Conservation (phyloP, 2,329 filamentous ascomycete species). For the Aspergillus persii region DNA sequence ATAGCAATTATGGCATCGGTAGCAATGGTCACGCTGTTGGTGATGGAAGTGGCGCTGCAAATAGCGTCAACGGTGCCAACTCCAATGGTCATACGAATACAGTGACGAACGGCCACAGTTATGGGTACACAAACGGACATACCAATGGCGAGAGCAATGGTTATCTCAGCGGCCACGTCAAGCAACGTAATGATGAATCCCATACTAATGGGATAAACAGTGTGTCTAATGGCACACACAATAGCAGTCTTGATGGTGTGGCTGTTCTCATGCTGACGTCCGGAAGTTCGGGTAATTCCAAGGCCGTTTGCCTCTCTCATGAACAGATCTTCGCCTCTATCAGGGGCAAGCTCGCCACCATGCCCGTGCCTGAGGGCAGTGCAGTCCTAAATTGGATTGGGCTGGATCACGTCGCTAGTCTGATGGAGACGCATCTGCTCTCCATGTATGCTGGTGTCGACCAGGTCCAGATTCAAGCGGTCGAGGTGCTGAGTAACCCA, state of each 20-base stretch:
- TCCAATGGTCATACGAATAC: no score
- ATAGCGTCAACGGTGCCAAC: no score
- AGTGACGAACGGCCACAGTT: no score
- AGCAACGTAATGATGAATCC: no score
- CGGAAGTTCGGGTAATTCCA: conserved; percentile 52
- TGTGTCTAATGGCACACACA: not conserved
- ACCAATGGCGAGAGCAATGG: no score
- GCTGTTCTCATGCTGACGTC: conserved; percentile 54
- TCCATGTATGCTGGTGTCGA: conserved; percentile 33
- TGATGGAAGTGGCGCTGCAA: no score
- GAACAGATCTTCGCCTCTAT: conserved; percentile 44
- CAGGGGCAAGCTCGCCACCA: conserved; percentile 37
- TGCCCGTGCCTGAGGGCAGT: conserved; percentile 28
- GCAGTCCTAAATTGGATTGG: conserved; percentile 52
- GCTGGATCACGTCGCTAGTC: conserved; percentile 54
- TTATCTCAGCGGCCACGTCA: no score
- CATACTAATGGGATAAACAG: no score
- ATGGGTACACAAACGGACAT: no score
- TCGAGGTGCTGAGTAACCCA: conserved; percentile 31
- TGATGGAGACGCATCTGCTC: conserved; percentile 54
- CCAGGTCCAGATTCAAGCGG: conserved; percentile 20
- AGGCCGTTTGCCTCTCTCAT: conserved; percentile 49
- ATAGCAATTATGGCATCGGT: no score
- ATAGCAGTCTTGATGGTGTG: conserved; percentile 12
- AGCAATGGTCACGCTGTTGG: no score